Percentiles rank a stretch among this genome's conserved stretches.
Evolutionary conservation across 2,329 filamentous ascomycete genomes (phyloP).

Genomic region (Arthroderma sp.): DNA sequence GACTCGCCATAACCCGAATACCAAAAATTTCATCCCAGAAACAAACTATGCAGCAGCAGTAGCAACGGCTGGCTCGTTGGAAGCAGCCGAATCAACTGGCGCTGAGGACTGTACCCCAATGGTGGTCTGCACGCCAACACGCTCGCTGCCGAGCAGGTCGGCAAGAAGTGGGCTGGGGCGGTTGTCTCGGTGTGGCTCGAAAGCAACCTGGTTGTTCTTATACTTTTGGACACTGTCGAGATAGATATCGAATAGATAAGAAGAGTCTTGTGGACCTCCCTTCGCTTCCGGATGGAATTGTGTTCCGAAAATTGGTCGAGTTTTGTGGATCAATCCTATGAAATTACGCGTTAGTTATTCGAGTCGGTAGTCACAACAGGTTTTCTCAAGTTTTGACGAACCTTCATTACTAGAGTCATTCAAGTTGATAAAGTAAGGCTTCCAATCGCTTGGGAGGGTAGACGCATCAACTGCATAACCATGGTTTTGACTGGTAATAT

Average conservation of each 20-base stretch:
- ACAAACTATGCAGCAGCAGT: slow-evolving; percentile 16
- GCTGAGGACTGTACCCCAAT: slow-evolving; percentile 38
- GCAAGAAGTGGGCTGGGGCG: slow-evolving; percentile 76
- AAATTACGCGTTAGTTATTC: neutral
- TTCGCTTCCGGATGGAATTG: slow-evolving; percentile 99
- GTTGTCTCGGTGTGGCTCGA: slow-evolving; percentile 63
- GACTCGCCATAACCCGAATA: neutral
- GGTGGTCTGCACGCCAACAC: slow-evolving; percentile 72
- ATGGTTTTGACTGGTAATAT: slow-evolving; percentile 98
- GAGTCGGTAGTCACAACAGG: too few relatives aligned
- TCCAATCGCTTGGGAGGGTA: slow-evolving; percentile 75
- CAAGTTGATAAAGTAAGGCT: slow-evolving; percentile 96
- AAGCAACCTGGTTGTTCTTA: slow-evolving; percentile 68
- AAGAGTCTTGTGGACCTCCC: slow-evolving; percentile 88
- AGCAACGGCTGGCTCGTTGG: slow-evolving; percentile 11
- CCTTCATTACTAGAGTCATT: slow-evolving; percentile 97
- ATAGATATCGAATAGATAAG: slow-evolving; percentile 95
- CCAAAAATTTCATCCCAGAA: neutral
- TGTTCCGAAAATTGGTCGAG: slow-evolving; percentile 91
- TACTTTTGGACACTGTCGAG: slow-evolving; percentile 77
- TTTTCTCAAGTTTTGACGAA: slow-evolving; percentile 17
- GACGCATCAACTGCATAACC: slow-evolving; percentile 85
- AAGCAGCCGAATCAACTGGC: neutral
- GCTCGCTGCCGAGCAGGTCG: slow-evolving; percentile 84
- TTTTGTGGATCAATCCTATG: slow-evolving; percentile 76